Evolutionary conservation across 768 basidiomycete species (phyloP), one percentile per base, ranked within the genome.

Genomic region (Boletus tomentosulus): DNA sequence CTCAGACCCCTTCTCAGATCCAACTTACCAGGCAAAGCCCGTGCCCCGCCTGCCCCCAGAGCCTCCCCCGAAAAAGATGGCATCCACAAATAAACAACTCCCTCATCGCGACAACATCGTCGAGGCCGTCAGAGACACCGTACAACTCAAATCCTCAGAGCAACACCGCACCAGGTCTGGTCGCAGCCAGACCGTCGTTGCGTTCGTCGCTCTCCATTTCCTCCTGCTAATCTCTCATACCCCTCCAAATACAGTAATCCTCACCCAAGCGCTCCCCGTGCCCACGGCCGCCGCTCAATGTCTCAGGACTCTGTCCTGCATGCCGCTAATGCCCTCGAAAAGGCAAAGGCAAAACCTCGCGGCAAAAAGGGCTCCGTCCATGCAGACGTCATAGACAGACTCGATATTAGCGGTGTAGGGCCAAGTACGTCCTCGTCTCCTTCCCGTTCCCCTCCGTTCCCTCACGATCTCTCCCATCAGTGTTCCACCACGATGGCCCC

Each of bases 401-500:
- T 93, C 55, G 91, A 93, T 73, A 88, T 83, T 55, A 87, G 87
- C 16, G 86, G 91, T 62, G 87, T 91, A 39, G 90, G 89, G 9
- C 82, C 87, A 53, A 89, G 91, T 92, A 65, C 59, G 89, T 81
- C 44, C 57, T 52, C 59, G 54, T 54, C 33, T 57, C 34, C 22
- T 15, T n/a, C 16, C 15, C 25, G 19, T 11, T 15, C 28, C 22
- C 39, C 15, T 25, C 11, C 19, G 27, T 28, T 39, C 33, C 34
- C 44, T 54, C 56, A 52, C 45, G 39, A 19, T 49, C 33, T 48
- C 51, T 25, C 28, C 51, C 27, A 28, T 49, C 59, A 93, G 91
- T 89, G 83, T 89, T 93, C 73, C 91, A 94, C 65, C 91, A 94
- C 64, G 92, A 93, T 63, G 91, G 91, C 30, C 92, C 91, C 12